phyloP scores from a whole-genome alignment of 2,329 filamentous ascomycete species.

The Xylaria hypoxylon region DNA sequence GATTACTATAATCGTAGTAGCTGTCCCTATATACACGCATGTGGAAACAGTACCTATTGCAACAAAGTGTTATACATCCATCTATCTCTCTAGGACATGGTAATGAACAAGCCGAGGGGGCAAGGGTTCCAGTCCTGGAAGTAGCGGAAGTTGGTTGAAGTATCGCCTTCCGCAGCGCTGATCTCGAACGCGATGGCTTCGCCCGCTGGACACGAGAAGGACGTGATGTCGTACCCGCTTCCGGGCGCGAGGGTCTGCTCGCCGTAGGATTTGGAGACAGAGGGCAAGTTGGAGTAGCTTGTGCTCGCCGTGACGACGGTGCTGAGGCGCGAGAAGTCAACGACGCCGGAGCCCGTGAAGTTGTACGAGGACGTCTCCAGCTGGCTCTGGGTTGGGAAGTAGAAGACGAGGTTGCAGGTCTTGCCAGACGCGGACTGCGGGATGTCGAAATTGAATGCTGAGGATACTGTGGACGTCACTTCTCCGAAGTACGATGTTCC shows the following conservation, averaged over 20 bases:
- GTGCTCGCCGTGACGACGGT: conserved; percentile 60
- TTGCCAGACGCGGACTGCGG: conserved; percentile 64
- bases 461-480: conserved; percentile 62
- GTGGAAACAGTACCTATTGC: too few relatives aligned
- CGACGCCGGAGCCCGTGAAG: conserved; percentile 59
- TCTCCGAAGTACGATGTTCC: conserved; percentile 68
- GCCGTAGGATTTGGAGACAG: conserved; percentile 58
- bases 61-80: too few relatives aligned
- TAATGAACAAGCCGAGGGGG: conserved; percentile 57
- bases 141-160: conserved; percentile 65
- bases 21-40: too few relatives aligned
- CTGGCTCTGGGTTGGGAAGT: conserved; percentile 67
- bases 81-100: conserved; percentile 43
- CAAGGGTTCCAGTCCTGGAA: conserved; percentile 72
- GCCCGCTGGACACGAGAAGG: conserved; percentile 66
- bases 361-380: conserved; percentile 70
- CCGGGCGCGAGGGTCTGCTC: conserved; percentile 62
- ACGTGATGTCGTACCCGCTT: conserved; percentile 64
- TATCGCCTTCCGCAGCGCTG: conserved; percentile 51
- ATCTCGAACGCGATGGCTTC: conserved; percentile 65
- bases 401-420: conserved; percentile 72
- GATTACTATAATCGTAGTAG: too few relatives aligned
- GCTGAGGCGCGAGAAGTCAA: conserved; percentile 65
- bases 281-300: conserved; percentile 65
- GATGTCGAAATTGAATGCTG: conserved; percentile 78